phyloP scores from a whole-genome alignment of 2,329 filamentous ascomycete genomes.

The Arthrinium phaeospermum region DNA sequence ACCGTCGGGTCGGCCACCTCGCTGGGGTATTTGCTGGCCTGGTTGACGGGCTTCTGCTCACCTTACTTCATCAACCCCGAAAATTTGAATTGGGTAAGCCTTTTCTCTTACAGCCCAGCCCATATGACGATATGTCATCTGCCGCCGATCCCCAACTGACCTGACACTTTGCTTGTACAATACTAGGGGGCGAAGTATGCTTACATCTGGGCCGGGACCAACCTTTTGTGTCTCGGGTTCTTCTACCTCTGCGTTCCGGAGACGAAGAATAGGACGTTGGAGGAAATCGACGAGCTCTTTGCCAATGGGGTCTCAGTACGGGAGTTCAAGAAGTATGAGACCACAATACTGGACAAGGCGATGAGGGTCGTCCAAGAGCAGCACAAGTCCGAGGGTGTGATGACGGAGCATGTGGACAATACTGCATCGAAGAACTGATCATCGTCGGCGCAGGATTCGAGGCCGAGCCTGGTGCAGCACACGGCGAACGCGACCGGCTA shows the following conservation, averaged over 20 bases:
- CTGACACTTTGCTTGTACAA: neutral
- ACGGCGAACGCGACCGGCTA: neutral
- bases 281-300: conserved; percentile 40
- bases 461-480: neutral
- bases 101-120: no score
- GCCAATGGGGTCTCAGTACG: conserved; percentile 35
- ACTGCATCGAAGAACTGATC: neutral
- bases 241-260: conserved; percentile 38
- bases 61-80: conserved; percentile 40
- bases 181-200: conserved; percentile 47
- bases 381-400: neutral
- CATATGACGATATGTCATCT: neutral
- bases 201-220: conserved; percentile 47
- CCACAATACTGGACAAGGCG: conserved; percentile 33
- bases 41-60: conserved; percentile 38
- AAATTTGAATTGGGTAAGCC: conserved; percentile 37
- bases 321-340: conserved; percentile 34
- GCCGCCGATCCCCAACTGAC: neutral
- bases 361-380: conserved; percentile 21
- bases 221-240: conserved; percentile 36
- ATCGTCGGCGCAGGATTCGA: neutral
- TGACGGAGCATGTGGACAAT: conserved; percentile 4
- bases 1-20: conserved; percentile 56
- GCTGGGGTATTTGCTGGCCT: conserved; percentile 53
- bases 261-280: conserved; percentile 36